Evolutionary conservation across 176 grass and related monocot genomes (phyloP), one percentile per base, ranked within the genome.

Genomic region (Rhynchospora pubera): DNA sequence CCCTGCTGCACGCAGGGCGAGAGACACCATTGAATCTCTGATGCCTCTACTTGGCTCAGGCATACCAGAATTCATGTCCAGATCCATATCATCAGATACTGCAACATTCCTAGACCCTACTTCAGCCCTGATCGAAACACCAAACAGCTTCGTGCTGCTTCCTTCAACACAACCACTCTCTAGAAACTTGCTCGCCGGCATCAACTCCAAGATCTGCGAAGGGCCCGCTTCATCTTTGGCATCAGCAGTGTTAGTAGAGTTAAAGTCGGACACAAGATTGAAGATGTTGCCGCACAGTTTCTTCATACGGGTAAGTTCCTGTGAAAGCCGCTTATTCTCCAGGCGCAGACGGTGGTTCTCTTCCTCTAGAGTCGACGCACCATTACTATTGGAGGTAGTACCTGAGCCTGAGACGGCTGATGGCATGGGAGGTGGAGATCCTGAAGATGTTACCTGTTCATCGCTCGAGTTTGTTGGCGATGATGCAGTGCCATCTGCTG

Each of bases 261-360:
- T 82, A 66, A 90, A 86, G 72, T 48, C 83, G 73, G 88, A 65
- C 69, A 97, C 62, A 53, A 97, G 94, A 6, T 76, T 55, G 0
- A 91, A 79, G 82, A 97, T 89, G 42, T 91, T 89, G 78, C 64
- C 81, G 90, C 92, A 94, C 16, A 97, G 9, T 18, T 80, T 87
- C 3, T 84, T 87, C 83, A 91, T 86, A 64, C 87, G 85, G n/a
- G 85, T 57, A 5, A 97, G 94, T 77, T 97, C 94, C 13, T 80
- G 90, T 4, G 88, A 74, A 58, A 97, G 88, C 83, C 79, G 79
- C 83, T 56, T 84, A 62, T 97, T 97, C 90, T 97, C 94, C 24
- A 75, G 86, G 66, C 88, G 92, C 50, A 97, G 81, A 62, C 77
- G 62, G 81, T 86, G 85, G 84, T 97, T 97, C 83, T 93, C 94